A percentile compares a stretch with the other conserved stretches of the same genome.
These are phyloP conservation scores for Pyrrhoderma noxium DNA, from an alignment of 1,284 basidiomycete genomes.

Conservation along the genomic window DNA sequence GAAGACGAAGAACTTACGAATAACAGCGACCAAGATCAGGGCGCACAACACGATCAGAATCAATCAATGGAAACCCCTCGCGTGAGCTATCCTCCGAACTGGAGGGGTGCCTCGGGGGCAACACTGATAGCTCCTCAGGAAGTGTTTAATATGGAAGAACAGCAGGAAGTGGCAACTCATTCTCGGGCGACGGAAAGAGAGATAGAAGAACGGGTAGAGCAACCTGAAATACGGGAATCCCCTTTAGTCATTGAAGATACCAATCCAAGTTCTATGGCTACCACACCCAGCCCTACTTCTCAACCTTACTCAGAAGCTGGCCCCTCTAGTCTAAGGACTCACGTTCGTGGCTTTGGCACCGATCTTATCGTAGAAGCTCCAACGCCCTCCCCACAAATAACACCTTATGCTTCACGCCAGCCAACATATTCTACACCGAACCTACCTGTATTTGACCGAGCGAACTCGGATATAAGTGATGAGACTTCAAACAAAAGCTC, in stretches of 20 bases:
- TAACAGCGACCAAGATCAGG: slow-evolving; percentile 7
- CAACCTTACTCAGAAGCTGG: slow-evolving; percentile 36
- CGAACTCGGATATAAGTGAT: slow-evolving; percentile 19
- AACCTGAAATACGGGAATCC: too few species aligned
- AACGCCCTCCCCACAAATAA: slow-evolving; percentile 50
- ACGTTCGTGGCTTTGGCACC: slow-evolving; percentile 40
- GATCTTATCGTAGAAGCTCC: slow-evolving; percentile 52
- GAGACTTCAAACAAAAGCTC: slow-evolving; percentile 42
- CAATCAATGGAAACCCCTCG: slow-evolving; percentile 8
- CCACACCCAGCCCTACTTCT: slow-evolving; percentile 15
- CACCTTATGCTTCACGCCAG: slow-evolving; percentile 21
- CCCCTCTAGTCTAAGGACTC: slow-evolving; percentile 24
- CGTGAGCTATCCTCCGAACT: too few species aligned
- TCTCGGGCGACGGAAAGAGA: too few species aligned
- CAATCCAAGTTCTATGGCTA: slow-evolving; percentile 17
- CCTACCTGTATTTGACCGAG: slow-evolving; percentile 5
- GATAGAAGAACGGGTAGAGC: too few species aligned
- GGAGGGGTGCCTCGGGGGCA: not conserved
- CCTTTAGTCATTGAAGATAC: slow-evolving; percentile 13
- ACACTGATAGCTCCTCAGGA: slow-evolving; percentile 11
- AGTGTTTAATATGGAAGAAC: slow-evolving; percentile 2
- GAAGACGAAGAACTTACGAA: slow-evolving; percentile 33
- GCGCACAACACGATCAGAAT: not conserved
- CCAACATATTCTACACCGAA: not conserved
- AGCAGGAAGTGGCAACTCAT: too few species aligned